Base-by-base conservation (phyloP, 2,329 filamentous ascomycete species). In the Periconia sp. region DNA sequence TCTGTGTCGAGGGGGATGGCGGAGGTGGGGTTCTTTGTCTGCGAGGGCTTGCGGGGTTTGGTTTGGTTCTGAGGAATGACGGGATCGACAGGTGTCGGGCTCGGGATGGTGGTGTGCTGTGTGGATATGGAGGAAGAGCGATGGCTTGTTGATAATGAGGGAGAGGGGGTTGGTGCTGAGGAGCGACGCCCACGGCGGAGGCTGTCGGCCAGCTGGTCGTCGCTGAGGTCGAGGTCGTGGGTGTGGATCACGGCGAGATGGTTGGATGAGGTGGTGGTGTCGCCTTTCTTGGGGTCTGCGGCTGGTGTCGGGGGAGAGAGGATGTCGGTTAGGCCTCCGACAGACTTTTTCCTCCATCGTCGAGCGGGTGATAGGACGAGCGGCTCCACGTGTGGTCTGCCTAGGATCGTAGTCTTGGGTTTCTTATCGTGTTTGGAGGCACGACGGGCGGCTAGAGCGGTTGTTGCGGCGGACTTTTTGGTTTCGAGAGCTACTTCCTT, bases 321-420 rank as follows among this genome's bases (percentile, higher is more conserved):
- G 17, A 45, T 15, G 11, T 44, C 42, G 6, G 23, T 1, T 9
- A 40, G 13, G 9, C 23, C 17, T 5, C n/a, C 27, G 33, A 6
- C n/a, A 6, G 41, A 15, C 23, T 42, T 31, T 19, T 30, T 15
- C 41, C 41, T 23, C 13, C 19, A 33, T 11, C 18, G 45, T 46
- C 42, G 52, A 11, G 53, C 50, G 17, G 53, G 47, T 31, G 54
- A 54, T 17, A 59, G 44, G 44, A 48, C 13, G 3, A 59, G 20
- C 1, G 56, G 56, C 44, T 54, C 52, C 1, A 55, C 47, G 30
- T 48, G 46, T 18, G 49, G 49, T 14, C 47, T 42, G 15, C 52
- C 47, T 5, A 46, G 23, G 15, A 46, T 54, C n/a, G 33, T 41
- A 7, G 49, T 53, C 45, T 43, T 56, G 20, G 27, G 14, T 17